These are phyloP conservation scores for Cotoneaster glaucophyllus DNA, from an alignment of 306 rosid genomes.

Conservation along the genomic window DNA sequence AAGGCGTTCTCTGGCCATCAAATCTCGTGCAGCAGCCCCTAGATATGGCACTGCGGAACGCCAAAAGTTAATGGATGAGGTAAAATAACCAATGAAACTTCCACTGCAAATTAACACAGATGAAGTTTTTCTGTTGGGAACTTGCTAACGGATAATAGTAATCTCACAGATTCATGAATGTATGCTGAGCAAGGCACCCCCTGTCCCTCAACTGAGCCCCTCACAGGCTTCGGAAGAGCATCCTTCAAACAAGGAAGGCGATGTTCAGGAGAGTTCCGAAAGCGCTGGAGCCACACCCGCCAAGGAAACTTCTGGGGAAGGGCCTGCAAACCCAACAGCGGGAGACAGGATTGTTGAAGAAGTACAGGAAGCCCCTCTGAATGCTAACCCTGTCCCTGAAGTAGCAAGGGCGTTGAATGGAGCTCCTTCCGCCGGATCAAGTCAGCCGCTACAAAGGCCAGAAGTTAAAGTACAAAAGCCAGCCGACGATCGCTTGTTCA, in stretches of 20 bases:
- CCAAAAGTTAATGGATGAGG: conserved; percentile 73
- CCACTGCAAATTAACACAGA: background rate
- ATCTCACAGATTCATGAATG: conserved; percentile 69
- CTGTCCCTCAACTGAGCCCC: conserved; percentile 50
- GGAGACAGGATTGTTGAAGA: conserved; percentile 55
- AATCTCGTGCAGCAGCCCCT: conserved; percentile 80
- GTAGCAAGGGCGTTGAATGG: conserved; percentile 29
- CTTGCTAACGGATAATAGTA: background rate
- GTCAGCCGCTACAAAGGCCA: conserved; percentile 35
- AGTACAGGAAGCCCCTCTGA: conserved; percentile 27
- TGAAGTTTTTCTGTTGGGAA: background rate
- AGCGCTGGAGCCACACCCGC: conserved; percentile 30
- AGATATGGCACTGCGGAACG: conserved; percentile 75
- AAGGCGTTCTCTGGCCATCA: conserved; percentile 67
- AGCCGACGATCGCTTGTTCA: conserved; percentile 71
- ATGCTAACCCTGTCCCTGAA: conserved; percentile 28
- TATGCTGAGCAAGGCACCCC: conserved; percentile 73
- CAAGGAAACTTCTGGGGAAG: conserved; percentile 34
- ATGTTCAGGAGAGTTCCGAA: conserved; percentile 27
- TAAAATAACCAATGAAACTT: background rate
- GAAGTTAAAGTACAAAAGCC: conserved; percentile 46
- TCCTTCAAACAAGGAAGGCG: conserved; percentile 28
- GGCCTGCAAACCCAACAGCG: conserved; percentile 22
- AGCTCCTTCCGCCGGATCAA: conserved; percentile 33
- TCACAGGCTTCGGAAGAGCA: conserved; percentile 39